Conservation (phyloP, 164 flowering plant species). For the Warburgia ugandensis region DNA sequence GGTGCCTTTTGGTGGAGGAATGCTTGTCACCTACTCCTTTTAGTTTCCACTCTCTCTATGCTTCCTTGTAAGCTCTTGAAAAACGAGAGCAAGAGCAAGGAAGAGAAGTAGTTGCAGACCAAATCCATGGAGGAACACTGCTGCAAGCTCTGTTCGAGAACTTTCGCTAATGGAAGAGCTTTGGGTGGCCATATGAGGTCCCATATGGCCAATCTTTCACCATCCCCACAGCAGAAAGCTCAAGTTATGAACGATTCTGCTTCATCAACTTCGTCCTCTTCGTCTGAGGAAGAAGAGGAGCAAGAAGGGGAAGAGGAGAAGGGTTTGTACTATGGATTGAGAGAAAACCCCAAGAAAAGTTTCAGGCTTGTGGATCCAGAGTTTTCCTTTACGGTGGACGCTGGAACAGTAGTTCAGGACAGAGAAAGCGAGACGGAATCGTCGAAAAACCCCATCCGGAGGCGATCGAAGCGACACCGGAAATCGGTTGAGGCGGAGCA, state of each 20-base stretch:
- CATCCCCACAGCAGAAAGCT: conserved; percentile 18
- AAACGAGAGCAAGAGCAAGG: too few species aligned
- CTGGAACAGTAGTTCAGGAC: conserved; percentile 42
- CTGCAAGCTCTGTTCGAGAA: conserved; percentile 72
- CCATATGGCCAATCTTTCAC: conserved; percentile 35
- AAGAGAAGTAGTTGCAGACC: conserved; percentile 6
- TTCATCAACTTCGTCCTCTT: conserved; percentile 23
- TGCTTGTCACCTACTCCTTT: conserved; percentile 73
- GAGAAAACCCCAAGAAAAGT: conserved; percentile 70
- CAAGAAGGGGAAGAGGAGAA: conserved; percentile 6
- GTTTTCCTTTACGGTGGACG: conserved; percentile 41
- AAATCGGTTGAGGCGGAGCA: conserved; percentile 12
- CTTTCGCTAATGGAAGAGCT: conserved; percentile 74
- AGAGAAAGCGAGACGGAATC: conserved; percentile 83
- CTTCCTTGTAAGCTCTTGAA: background rate
- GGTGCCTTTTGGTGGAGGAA: conserved; percentile 43
- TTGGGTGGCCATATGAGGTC: conserved; percentile 97
- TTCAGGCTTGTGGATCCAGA: conserved; percentile 45
- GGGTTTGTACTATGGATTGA: conserved; percentile 37
- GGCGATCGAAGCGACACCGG: conserved; percentile 48
- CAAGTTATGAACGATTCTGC: conserved; percentile 26
- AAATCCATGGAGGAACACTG: conserved; percentile 26
- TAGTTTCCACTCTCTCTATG: conserved; percentile 18
- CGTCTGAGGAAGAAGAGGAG: conserved; percentile 23
- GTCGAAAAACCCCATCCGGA: conserved; percentile 27